Evolutionary conservation across 2,329 filamentous ascomycete genomes (phyloP), one percentile per base, ranked within the genome.

Genomic region (Alternaria arbusti): DNA sequence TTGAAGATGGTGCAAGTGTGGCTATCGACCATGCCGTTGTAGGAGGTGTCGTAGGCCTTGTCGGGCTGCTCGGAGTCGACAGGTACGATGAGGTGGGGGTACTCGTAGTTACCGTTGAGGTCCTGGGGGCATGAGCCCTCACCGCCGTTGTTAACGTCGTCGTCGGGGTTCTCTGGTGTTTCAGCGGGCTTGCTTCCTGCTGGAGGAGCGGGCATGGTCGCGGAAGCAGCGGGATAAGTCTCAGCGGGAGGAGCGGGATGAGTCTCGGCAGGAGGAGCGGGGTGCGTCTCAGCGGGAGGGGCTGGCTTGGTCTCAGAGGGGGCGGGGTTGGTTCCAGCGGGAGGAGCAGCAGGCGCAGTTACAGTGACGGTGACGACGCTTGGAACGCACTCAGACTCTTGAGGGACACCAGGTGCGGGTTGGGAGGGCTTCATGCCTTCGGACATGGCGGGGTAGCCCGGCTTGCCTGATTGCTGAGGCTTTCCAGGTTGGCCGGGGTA

Each of bases 1-100:
- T 90, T 90, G 85, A 90, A 91, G 72, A 91, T 85, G 12, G 86
- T 85, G 12, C 85, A 86, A 40, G 90, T 81, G 32, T 65, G 54
- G 23, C 52, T 62, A 50, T 63, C 52, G 30, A 72, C 44, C 11
- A 84, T 83, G 57, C 88, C 89, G 66, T 86, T 85, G 79, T 82
- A 86, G 1, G 83, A 84, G 2, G 85, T 87, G 8, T 88, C 88
- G 46, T 80, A 79, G 0, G 85, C 80, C 5, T 79, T 82, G 74
- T 85, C 77, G 0, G 89, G 87, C 15, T 84, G 79, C 15, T 82
- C 78, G 4, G 84, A 85, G 78, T 88, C 83, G 65, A 91, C 78
- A 6, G 88, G 86, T 30, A 91, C 78, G 71, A 91, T 90, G 59
- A 90, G 81, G 70, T 90, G 86, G 6, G 61, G 56, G 22, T 63